Evolutionary conservation across 495 filamentous ascomycete species (phyloP).

Genomic region (Penicillium goetzii): DNA sequence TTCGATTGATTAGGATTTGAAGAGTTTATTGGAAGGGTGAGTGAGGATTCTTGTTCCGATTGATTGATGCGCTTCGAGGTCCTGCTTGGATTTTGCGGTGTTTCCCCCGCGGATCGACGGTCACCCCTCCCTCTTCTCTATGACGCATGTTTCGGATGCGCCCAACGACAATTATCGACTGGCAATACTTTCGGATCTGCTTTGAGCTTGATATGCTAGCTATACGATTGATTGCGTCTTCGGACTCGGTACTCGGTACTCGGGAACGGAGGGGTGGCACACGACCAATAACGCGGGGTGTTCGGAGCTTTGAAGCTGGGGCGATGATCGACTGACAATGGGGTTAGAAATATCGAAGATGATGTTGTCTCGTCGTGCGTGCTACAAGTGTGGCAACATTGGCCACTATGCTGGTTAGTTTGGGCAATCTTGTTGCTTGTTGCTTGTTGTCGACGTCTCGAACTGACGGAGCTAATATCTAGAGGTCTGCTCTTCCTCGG

Average conservation of each 20-base stretch:
- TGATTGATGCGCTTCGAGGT: not conserved
- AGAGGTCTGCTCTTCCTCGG: conserved; percentile 95
- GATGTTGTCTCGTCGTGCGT: conserved; percentile 94
- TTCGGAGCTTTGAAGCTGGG: not conserved
- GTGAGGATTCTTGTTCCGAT: conserved; percentile 22
- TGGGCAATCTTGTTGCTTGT: conserved; percentile 3
- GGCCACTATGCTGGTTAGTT: conserved; percentile 89
- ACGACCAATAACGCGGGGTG: conserved; percentile 7
- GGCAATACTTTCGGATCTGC: not conserved
- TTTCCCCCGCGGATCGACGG: conserved; percentile 20
- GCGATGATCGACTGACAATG: conserved; percentile 19
- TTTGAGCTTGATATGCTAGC: not conserved
- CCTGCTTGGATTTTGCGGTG: not conserved
- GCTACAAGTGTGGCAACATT: conserved; percentile 99
- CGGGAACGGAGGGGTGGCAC: conserved; percentile 10
- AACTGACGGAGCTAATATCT: conserved; percentile 20
- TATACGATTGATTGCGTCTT: not conserved
- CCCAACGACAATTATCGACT: not conserved
- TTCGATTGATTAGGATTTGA: conserved; percentile 24
- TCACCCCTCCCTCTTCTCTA: conserved; percentile 16
- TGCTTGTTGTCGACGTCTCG: not conserved
- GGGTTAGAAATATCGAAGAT: conserved; percentile 62
- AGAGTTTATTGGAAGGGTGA: conserved; percentile 34
- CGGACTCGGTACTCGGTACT: not conserved
- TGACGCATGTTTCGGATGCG: not conserved